These are phyloP conservation scores for Tubosaeta sp. DNA, from an alignment of 768 basidiomycete genomes.

Conservation along the genomic window DNA sequence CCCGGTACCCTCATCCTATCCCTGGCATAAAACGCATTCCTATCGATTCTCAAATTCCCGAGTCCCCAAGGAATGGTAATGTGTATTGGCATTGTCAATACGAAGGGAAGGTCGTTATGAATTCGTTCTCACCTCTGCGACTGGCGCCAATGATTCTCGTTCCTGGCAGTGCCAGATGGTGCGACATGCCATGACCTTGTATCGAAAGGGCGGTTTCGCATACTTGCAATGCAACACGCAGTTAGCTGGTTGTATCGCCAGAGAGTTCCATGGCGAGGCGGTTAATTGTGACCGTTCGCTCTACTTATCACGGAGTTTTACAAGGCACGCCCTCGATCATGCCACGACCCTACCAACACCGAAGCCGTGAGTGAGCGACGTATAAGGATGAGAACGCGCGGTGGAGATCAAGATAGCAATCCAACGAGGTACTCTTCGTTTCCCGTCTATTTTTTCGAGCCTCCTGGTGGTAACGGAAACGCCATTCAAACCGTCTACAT, in stretches of 20 bases:
- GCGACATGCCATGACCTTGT: slow-evolving; percentile 18
- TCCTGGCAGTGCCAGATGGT: slow-evolving; percentile 30
- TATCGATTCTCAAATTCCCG: no score
- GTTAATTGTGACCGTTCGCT: slow-evolving; percentile 20
- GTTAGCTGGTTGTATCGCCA: slow-evolving; percentile 26
- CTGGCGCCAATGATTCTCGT: slow-evolving; percentile 31
- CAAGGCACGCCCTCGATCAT: slow-evolving; percentile 23
- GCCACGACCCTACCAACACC: no score
- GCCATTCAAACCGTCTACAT: slow-evolving; percentile 20
- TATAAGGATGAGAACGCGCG: no score
- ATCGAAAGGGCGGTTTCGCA: slow-evolving; percentile 15
- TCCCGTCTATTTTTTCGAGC: no score
- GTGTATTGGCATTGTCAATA: no score
- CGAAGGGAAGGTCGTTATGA: background rate
- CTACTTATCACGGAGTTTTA: slow-evolving; percentile 25
- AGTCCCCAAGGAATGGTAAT: no score
- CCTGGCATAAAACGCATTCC: no score
- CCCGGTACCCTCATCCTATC: no score
- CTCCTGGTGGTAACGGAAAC: no score
- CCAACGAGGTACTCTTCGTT: no score
- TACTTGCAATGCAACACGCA: slow-evolving; percentile 19
- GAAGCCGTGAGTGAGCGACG: no score
- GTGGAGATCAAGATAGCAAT: no score
- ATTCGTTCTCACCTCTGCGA: slow-evolving; percentile 11
- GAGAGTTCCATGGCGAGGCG: slow-evolving; percentile 6